These are phyloP conservation scores for Amylostereum chailletii DNA, from an alignment of 1,284 basidiomycete species.

Conservation along the genomic window DNA sequence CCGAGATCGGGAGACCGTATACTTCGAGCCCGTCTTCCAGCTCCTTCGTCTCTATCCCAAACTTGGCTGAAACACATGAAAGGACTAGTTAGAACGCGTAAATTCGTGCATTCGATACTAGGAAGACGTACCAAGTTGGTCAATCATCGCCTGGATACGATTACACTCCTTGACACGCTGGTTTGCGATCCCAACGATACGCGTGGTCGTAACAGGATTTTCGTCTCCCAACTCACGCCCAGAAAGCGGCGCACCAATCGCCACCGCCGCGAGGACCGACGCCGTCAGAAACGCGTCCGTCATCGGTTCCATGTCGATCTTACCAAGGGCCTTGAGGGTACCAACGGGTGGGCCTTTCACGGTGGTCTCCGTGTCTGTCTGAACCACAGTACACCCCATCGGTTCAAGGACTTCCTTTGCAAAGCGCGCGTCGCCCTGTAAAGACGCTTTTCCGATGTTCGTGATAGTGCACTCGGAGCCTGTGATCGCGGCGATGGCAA, in stretches of 20 bases:
- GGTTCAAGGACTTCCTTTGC: constrained; percentile 88
- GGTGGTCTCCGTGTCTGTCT: constrained; percentile 87
- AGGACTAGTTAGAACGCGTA: constrained; percentile 3
- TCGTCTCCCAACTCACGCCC: constrained; percentile 25
- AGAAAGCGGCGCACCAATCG: constrained; percentile 39
- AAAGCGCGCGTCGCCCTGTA: constrained; percentile 96
- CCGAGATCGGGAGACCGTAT: constrained; percentile 62
- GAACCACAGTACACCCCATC: constrained; percentile 91
- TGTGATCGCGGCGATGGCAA: constrained; percentile 94
- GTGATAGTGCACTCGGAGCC: constrained; percentile 90
- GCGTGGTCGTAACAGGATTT: constrained; percentile 42
- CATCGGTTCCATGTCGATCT: constrained; percentile 99
- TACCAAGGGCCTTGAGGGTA: constrained; percentile 74
- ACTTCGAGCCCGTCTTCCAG: constrained; percentile 91
- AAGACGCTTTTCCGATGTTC: constrained; percentile 85
- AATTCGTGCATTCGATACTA: background rate
- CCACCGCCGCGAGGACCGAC: constrained; percentile 85
- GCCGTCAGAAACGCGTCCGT: constrained; percentile 99
- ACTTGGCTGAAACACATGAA: constrained; percentile 59
- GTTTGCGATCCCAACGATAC: constrained; percentile 95
- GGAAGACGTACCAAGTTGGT: constrained; percentile 64
- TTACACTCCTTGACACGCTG: constrained; percentile 99
- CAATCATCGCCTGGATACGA: constrained; percentile 93
- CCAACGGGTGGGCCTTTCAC: constrained; percentile 85
- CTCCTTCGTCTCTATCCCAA: constrained; percentile 89